These are phyloP conservation scores for Pilatotrama ljubarskyi DNA, from an alignment of 768 basidiomycete species.

Conservation along the genomic window DNA sequence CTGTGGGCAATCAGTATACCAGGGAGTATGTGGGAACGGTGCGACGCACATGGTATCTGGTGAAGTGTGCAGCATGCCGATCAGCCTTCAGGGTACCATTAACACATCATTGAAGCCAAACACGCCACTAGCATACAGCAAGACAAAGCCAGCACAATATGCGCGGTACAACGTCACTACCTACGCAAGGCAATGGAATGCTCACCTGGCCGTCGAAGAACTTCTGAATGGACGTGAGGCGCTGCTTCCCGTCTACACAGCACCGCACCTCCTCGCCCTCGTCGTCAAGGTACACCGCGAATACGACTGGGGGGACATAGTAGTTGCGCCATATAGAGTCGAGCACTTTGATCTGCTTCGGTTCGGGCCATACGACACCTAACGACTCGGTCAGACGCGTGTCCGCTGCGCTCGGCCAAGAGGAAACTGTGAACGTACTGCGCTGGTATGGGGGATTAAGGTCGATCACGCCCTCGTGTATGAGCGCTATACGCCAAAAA, in stretches of 20 bases:
- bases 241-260: constrained; percentile 57
- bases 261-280: constrained; percentile 42
- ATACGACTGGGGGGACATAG: constrained; percentile 54
- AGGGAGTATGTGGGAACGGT: constrained; percentile 19
- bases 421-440: constrained; percentile 41
- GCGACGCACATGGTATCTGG: constrained; percentile 56
- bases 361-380: constrained; percentile 79
- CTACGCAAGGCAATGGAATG: background rate
- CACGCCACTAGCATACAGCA: too few species aligned
- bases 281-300: constrained; percentile 41
- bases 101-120: too few species aligned
- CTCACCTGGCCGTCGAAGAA: constrained; percentile 49
- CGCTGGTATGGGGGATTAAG: constrained; percentile 72
- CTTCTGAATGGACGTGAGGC: constrained; percentile 47
- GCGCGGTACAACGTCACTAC: background rate
- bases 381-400: background rate
- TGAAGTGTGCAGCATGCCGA: background rate
- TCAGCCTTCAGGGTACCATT: too few species aligned
- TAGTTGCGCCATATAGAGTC: constrained; percentile 55
- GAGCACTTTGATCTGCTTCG: constrained; percentile 59
- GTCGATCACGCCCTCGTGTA: constrained; percentile 71
- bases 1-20: constrained; percentile 36
- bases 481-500: constrained; percentile 45
- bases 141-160: too few species aligned
- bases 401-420: background rate